Percentiles rank a stretch among this genome's conserved stretches.
Conservation (phyloP, 352 stramenopile species). For the Saprolegnia diclina region DNA sequence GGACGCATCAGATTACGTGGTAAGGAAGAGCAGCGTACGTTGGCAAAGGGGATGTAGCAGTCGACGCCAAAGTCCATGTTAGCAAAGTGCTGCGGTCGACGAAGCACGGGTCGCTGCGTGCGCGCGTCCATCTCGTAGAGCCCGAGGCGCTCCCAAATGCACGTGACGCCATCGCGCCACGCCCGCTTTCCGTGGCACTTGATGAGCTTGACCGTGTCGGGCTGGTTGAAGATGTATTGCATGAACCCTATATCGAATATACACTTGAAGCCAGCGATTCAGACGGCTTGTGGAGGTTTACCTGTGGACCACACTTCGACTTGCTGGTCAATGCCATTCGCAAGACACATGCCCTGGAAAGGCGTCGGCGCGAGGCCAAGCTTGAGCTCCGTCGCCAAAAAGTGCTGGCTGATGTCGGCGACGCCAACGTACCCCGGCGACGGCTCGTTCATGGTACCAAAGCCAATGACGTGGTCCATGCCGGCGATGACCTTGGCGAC, state of each 20-base stretch:
- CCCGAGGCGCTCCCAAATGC: constrained; percentile 79
- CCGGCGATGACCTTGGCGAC: constrained; percentile 55
- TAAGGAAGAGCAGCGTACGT: constrained; percentile 32
- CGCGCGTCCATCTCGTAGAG: constrained; percentile 56
- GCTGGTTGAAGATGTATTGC: constrained; percentile 57
- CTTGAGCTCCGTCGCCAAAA: constrained; percentile 56
- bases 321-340: constrained; percentile 47
- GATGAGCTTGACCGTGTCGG: constrained; percentile 42
- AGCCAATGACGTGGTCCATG: constrained; percentile 80
- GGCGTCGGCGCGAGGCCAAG: constrained; percentile 68
- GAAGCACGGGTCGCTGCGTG: constrained; percentile 40
- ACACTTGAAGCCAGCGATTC: neutral
- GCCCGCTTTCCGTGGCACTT: constrained; percentile 52
- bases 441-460: constrained; percentile 91
- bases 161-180: constrained; percentile 59
- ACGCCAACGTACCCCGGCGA: constrained; percentile 71
- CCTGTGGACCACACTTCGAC: constrained; percentile 73
- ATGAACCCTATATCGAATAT: constrained; percentile 31
- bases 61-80: constrained; percentile 65
- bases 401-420: constrained; percentile 47
- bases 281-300: neutral
- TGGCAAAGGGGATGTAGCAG: constrained; percentile 76
- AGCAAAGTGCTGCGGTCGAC: constrained; percentile 65
- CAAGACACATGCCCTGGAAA: constrained; percentile 78
- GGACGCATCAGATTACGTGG: neutral